Evolutionary conservation across 441 rosid genomes (phyloP).

Genomic region (Euphorbia schlechtendalii): DNA sequence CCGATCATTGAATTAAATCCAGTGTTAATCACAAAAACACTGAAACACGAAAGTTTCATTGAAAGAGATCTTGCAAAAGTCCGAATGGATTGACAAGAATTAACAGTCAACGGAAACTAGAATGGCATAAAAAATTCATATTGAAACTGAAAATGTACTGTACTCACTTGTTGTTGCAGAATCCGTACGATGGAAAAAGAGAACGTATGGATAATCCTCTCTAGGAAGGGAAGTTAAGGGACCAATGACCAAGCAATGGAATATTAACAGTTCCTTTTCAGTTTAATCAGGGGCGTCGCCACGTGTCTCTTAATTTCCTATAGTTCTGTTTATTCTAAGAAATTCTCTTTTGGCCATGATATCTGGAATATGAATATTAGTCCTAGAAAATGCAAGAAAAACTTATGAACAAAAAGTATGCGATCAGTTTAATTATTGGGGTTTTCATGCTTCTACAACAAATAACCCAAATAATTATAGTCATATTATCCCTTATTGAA

Average conservation of each 20-base stretch:
- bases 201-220: not conserved
- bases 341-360: too few species aligned
- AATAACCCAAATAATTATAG: too few species aligned
- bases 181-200: not conserved
- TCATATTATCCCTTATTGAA: too few species aligned
- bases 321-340: too few species aligned
- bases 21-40: not conserved
- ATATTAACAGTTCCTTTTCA: not conserved
- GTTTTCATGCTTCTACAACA: too few species aligned
- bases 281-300: not conserved
- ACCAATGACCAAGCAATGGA: not conserved
- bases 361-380: too few species aligned
- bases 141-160: not conserved
- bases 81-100: not conserved
- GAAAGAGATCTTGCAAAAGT: not conserved
- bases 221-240: not conserved
- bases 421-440: too few species aligned
- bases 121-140: not conserved
- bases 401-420: too few species aligned
- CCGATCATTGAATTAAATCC: conserved; percentile 4
- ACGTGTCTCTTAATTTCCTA: not conserved
- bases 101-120: not conserved
- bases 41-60: not conserved
- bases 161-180: conserved; percentile 16
- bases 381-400: too few species aligned